phyloP scores from a whole-genome alignment of 139 green algal species.

The Chlamydomonas asymmetrica region DNA sequence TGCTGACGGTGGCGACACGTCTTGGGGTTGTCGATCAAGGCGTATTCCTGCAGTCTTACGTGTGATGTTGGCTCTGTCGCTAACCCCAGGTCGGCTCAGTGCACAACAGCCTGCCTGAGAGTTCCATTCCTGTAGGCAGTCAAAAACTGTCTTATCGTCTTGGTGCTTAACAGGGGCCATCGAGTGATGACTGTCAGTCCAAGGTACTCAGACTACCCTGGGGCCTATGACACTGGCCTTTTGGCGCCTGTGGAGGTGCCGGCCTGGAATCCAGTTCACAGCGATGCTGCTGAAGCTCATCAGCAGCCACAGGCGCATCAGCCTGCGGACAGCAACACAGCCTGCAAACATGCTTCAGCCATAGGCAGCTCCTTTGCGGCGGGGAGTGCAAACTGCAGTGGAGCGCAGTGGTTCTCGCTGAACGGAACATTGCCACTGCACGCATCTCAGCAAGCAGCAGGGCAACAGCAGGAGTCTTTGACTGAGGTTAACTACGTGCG shows the following conservation, averaged over 20 bases:
- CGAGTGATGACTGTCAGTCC: conserved; percentile 85
- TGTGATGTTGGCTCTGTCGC: not conserved
- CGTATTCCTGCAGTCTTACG: not conserved
- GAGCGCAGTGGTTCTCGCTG: too few relatives aligned
- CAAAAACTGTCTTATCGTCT: not conserved
- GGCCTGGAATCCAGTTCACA: not conserved
- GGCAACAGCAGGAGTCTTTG: not conserved
- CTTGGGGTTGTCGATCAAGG: too few relatives aligned
- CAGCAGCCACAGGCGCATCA: not conserved
- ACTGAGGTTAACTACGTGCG: conserved; percentile 23
- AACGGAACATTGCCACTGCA: not conserved
- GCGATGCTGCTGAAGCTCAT: not conserved
- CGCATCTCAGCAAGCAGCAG: not conserved
- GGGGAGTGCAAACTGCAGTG: not conserved
- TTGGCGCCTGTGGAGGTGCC: conserved; percentile 55
- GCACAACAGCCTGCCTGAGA: not conserved
- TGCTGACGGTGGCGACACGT: too few relatives aligned
- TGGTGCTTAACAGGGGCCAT: conserved; percentile 57
- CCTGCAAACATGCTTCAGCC: too few relatives aligned
- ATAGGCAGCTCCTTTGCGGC: too few relatives aligned
- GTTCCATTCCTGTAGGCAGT: not conserved
- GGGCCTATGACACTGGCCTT: conserved; percentile 59
- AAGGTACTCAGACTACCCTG: conserved; percentile 62
- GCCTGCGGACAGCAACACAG: not conserved
- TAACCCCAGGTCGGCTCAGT: not conserved